Conservation (phyloP, 306 rosid genomes). For the Comarum palustre region DNA sequence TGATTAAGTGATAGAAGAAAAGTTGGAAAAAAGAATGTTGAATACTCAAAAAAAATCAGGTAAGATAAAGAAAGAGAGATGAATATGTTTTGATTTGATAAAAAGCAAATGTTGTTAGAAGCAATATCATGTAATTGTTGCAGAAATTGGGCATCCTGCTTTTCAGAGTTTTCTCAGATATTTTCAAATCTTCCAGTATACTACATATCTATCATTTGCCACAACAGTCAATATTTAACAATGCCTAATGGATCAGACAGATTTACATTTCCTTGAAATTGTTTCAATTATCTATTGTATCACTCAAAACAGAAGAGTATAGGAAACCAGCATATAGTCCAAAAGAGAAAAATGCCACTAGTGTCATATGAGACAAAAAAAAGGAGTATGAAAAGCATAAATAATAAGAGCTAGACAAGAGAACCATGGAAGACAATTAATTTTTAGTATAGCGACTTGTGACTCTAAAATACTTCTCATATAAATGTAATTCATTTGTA, state of each 20-base stretch:
- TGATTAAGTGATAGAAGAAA: neutral
- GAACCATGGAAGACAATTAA: too few relatives aligned
- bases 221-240: conserved; percentile 1
- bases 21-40: neutral
- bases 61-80: neutral
- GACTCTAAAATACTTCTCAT: neutral
- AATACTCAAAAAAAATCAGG: neutral
- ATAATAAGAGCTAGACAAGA: too few relatives aligned
- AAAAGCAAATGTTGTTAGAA: neutral
- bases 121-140: neutral
- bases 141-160: neutral
- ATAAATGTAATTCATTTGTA: neutral
- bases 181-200: neutral
- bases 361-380: neutral
- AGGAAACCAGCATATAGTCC: neutral
- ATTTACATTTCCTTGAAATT: neutral
- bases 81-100: neutral
- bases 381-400: too few relatives aligned
- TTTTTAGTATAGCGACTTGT: neutral
- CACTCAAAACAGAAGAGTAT: neutral
- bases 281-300: neutral
- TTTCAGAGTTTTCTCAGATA: neutral
- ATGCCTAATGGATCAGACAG: neutral
- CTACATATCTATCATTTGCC: neutral
- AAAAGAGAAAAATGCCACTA: neutral